Percentiles rank a stretch among this genome's conserved stretches.
Evolutionary conservation across 2,329 filamentous ascomycete genomes (phyloP).

Genomic region (Aureobasidium sp.): DNA sequence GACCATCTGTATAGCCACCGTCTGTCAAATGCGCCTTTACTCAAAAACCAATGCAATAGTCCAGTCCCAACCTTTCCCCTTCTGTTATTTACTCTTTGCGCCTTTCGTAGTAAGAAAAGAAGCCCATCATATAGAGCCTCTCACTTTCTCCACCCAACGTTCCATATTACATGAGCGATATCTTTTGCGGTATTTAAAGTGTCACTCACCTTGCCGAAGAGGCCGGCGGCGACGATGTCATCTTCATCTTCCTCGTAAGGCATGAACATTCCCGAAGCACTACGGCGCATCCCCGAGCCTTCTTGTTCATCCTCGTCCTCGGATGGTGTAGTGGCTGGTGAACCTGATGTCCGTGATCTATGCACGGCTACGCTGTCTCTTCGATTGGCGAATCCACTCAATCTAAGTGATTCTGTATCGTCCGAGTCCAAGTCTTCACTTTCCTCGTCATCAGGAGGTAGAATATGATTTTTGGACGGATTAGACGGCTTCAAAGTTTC

Average conservation of each 20-base stretch:
- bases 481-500: conserved; percentile 70
- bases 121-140: background rate
- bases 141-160: conserved; percentile 54
- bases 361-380: conserved; percentile 29
- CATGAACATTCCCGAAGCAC: conserved; percentile 85
- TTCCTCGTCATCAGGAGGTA: conserved; percentile 37
- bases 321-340: conserved; percentile 37
- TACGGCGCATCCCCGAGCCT: conserved; percentile 59
- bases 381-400: conserved; percentile 28
- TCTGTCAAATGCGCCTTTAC: conserved; percentile 8
- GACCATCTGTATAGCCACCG: conserved; percentile 7
- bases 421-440: conserved; percentile 45
- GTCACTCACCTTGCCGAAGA: conserved; percentile 73
- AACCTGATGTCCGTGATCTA: conserved; percentile 17
- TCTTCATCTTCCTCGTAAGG: conserved; percentile 69
- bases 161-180: conserved; percentile 60
- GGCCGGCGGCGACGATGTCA: conserved; percentile 46
- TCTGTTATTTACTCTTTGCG: background rate
- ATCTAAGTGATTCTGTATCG: conserved; percentile 35
- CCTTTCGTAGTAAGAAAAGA: background rate
- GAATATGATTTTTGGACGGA: conserved; percentile 56
- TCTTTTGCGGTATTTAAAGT: conserved; percentile 60
- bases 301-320: conserved; percentile 33
- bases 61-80: background rate
- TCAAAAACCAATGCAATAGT: conserved; percentile 5